Base-by-base conservation (phyloP, 176 grass and related monocot genomes). In the Avena sativa region DNA sequence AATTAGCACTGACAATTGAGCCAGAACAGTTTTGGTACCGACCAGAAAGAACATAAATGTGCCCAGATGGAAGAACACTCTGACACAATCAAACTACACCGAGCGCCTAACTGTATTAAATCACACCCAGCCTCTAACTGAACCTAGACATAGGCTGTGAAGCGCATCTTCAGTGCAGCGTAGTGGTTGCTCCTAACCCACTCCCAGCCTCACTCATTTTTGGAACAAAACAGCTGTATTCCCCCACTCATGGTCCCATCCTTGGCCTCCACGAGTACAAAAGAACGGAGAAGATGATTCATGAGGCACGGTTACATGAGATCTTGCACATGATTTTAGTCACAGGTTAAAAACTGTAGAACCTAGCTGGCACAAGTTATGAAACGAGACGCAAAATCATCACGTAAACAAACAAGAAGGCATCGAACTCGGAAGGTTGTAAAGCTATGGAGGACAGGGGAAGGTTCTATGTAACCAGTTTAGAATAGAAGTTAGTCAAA, bases 181-280 rank as follows among this genome's bases (percentile, higher is more conserved):
- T 10, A 2, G 47, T 48, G 47, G 2, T 11, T 11, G 47, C 12
- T 53, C 3, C 51, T 16, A 15, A 53, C 51, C 51, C 51, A 16
- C 51, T 53, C 51, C 51, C 51, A 53, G 51, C 12, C 51, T 2
- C 14, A 56, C 5, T 15, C 17, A 57, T 57, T 57, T 57, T 8
- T 5, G 17, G 55, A 19, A 57, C 6, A 2, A 8, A 57, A 53
- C 51, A 53, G 51, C 46, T 9, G 46, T 48, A 48, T 48, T 1
- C 46, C 46, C 43, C 46, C 46, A 48, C 46, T 9, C 46, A 48
- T 95, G 4, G 95, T 92, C 34, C 95, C 93, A 0, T 92, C 89
- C 57, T 89, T 98, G 68, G 93, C 89, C 77, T 98, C 93, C 53
- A 98, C 83, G 55, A 98, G 91, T 98, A 69, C 9, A 79, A 64